Base-by-base conservation (phyloP, 805 yeast species). In the Metschnikowia cerradonensis region DNA sequence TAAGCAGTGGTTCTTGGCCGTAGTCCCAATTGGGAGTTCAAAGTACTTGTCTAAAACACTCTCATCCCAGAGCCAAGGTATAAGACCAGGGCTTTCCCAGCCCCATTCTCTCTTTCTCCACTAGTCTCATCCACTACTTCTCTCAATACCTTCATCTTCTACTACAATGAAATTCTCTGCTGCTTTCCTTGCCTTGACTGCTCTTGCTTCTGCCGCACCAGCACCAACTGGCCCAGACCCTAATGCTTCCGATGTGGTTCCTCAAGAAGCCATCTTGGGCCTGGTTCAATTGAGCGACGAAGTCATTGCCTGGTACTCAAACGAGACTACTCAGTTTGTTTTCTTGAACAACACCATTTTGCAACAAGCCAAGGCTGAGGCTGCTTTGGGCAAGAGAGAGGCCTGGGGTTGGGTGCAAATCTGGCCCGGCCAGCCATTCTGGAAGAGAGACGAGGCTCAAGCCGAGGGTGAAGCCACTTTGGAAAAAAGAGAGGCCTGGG, bases 321-420 rank as follows among this genome's bases (percentile, higher is more conserved):
- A 52, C 40, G 47, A 50, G 33, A 49, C 54, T 10, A 35, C 51
- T n/a, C 39, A 52, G 11, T 41, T 57, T 38, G 51, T 57, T 19
- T 50, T 57, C 38, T 52, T 57, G 52, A 57, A 57, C 51, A 38
- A 52, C 49, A 57, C 60, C 26, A 30, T 52, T 17, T 48, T 57
- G 57, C 56, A 52, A 3, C 51, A 55, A 26, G 58, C 54, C 19
- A 52, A 55, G 34, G 42, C 23, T 35, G 51, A 50, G 22, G 36
- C 49, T n/a, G 41, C 53, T 8, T 45, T 56, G 45, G 39, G 38
- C 15, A 58, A 50, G 42, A 58, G 61, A 49, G 60, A 57, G 19
- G 58, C 52, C n/a, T 50, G 49, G 43, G 45, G 43, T 23, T 56
- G 59, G 59, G 50, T 55, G 14, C 32, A 35, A 8, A 48, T 53